Base-by-base conservation (phyloP, 1,284 basidiomycete species). In the Bondarzewia mesenterica region DNA sequence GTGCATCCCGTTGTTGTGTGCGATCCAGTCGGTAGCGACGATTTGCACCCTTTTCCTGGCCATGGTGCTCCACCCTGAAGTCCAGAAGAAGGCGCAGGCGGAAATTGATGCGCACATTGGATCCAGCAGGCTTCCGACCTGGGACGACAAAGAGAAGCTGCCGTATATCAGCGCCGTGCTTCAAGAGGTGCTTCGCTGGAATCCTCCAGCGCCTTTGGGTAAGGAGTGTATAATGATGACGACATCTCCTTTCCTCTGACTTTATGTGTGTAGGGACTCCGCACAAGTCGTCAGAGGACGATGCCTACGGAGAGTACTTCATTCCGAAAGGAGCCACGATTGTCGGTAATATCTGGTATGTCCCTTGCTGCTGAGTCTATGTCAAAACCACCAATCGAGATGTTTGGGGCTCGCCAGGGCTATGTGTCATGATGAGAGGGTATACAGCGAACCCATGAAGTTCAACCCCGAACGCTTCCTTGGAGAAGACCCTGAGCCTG, bases 71-170 rank as follows among this genome's bases (percentile, higher is more conserved):
- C 29, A 54, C 40, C 58, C 57, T 2, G 55, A 56, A 6, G 52
- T 54, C 6, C 57, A 58, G 22, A 27, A 25, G 15, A 54, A 50
- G 26, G 59, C 54, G 2, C 58, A 59, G 44, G 50, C 44, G 12
- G 58, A 60, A 35, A 55, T 60, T 10, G 54, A 57, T 23, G 36
- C 26, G 7, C 56, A 57, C 27, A 47, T 56, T 15, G 57, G 57
- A 4, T 15, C 6, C 3, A 53, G 50, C 3, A 46, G 58, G 8
- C 40, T 58, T 8, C 57, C 58, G 6, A 47, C 41, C 2, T 46
- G 57, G 14, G 44, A 42, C 4, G 58, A 60, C 26, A 42, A 47
- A 21, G 48, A 50, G 7, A 32, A 47, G 14, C 45, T 59, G 7
- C 57, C 53, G 3, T 59, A 59, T 39, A 40, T 53, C 10, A 47